These are phyloP conservation scores for Sanghuangporus sanghuang DNA, from an alignment of 1,284 basidiomycete genomes.

Conservation along the genomic window DNA sequence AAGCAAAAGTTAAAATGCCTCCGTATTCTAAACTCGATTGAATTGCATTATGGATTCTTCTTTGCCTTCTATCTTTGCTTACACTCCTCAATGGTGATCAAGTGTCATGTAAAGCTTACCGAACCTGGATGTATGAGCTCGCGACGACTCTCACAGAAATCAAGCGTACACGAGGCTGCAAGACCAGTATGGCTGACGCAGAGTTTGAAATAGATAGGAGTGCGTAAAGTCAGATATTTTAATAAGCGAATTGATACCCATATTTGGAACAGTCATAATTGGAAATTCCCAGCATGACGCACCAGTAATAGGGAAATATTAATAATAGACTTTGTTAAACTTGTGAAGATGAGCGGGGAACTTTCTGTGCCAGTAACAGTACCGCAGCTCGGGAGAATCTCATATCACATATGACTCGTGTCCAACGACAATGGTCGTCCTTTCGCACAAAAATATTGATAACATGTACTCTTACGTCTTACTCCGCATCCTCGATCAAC, in stretches of 20 bases:
- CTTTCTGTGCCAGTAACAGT: background rate
- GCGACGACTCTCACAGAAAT: background rate
- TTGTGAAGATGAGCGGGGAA: background rate
- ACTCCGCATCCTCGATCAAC: background rate
- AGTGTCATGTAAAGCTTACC: background rate
- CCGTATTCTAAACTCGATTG: background rate
- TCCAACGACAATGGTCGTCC: too few relatives aligned
- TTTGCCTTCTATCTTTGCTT: background rate
- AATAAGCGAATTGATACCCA: slow-evolving; percentile 9
- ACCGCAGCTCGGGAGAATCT: background rate
- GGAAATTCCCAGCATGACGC: background rate
- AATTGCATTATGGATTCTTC: background rate
- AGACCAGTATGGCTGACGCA: background rate
- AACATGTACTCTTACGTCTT: background rate
- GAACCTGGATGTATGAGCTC: background rate
- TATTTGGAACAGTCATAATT: background rate
- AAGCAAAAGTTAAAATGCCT: slow-evolving; percentile 7
- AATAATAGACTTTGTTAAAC: background rate
- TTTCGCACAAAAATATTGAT: background rate
- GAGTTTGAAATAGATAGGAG: background rate
- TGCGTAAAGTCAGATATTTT: background rate
- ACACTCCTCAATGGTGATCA: background rate
- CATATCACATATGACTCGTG: background rate
- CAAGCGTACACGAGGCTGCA: background rate
- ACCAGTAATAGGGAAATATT: background rate